phyloP scores from a whole-genome alignment of 164 flowering plant genomes.

The Amborella trichopoda region DNA sequence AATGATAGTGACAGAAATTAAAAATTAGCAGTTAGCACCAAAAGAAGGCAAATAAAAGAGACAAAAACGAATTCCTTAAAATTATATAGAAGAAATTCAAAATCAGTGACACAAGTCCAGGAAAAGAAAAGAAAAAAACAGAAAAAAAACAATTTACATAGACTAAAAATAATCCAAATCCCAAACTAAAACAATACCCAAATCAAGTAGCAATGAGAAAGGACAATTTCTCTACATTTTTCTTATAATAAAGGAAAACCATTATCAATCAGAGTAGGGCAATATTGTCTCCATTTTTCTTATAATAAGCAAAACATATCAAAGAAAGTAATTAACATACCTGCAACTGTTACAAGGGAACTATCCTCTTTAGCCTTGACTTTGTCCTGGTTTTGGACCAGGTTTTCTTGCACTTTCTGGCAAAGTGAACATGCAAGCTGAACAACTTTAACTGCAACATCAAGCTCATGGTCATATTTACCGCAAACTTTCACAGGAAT shows the following conservation, averaged over 20 bases:
- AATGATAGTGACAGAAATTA: no score
- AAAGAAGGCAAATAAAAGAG: no score
- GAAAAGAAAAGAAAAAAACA: neutral
- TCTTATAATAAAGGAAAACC: no score
- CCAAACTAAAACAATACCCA: slow-evolving; percentile 4
- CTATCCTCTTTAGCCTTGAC: slow-evolving; percentile 54
- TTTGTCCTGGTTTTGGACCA: slow-evolving; percentile 22
- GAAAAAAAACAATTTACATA: slow-evolving; percentile 1
- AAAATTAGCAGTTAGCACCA: no score
- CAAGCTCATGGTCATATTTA: slow-evolving; percentile 25
- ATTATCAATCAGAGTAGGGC: no score
- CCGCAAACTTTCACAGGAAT: no score
- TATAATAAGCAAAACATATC: no score
- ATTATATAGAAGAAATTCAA: neutral
- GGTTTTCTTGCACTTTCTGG: slow-evolving; percentile 40
- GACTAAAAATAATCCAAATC: neutral
- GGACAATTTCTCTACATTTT: no score
- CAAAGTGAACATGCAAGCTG: slow-evolving; percentile 67
- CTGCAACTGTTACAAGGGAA: slow-evolving; percentile 71
- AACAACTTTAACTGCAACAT: slow-evolving; percentile 52
- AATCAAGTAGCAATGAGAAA: no score
- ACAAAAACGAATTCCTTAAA: neutral
- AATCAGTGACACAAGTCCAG: neutral
- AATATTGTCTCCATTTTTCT: no score
- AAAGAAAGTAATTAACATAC: slow-evolving; percentile 17